These are phyloP conservation scores for Pythium scleroteichum DNA, from an alignment of 352 stramenopile species.

Conservation along the genomic window DNA sequence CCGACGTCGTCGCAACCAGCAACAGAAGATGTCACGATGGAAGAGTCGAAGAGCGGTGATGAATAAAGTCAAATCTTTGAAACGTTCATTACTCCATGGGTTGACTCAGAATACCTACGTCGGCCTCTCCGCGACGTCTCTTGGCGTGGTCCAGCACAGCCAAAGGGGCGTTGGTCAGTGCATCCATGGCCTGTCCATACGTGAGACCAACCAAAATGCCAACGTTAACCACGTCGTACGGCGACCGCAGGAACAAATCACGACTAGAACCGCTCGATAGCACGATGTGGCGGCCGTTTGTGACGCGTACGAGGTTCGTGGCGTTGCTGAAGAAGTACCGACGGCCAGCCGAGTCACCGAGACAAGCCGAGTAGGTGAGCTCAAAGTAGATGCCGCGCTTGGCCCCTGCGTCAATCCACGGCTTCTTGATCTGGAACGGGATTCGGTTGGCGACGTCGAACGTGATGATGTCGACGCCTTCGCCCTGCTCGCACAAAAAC, in stretches of 20 bases:
- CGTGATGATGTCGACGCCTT: slow-evolving; percentile 76
- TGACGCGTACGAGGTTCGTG: slow-evolving; percentile 74
- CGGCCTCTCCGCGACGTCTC: slow-evolving; percentile 48
- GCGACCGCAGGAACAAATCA: slow-evolving; percentile 75
- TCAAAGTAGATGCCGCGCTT: slow-evolving; percentile 79
- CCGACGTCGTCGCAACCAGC: background rate
- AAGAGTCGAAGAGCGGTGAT: slow-evolving; percentile 23
- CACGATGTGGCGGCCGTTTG: slow-evolving; percentile 64
- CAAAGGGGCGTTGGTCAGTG: slow-evolving; percentile 53
- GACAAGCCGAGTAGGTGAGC: slow-evolving; percentile 75
- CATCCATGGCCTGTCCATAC: slow-evolving; percentile 68
- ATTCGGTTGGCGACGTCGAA: slow-evolving; percentile 81
- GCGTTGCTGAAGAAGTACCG: slow-evolving; percentile 89
- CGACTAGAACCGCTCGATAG: slow-evolving; percentile 72
- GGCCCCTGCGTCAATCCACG: slow-evolving; percentile 69
- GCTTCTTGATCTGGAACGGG: slow-evolving; percentile 76
- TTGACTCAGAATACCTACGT: slow-evolving; percentile 46
- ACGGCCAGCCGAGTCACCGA: slow-evolving; percentile 71
- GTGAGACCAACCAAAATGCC: slow-evolving; percentile 72
- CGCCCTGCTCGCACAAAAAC: slow-evolving; percentile 75
- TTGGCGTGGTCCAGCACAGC: slow-evolving; percentile 65
- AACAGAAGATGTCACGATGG: slow-evolving; percentile 28
- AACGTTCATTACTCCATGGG: slow-evolving; percentile 39
- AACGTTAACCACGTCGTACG: slow-evolving; percentile 83
- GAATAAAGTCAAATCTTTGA: background rate